Evolutionary conservation across 306 rosid species (phyloP).

Genomic region (Notholithocarpus densiflorus): DNA sequence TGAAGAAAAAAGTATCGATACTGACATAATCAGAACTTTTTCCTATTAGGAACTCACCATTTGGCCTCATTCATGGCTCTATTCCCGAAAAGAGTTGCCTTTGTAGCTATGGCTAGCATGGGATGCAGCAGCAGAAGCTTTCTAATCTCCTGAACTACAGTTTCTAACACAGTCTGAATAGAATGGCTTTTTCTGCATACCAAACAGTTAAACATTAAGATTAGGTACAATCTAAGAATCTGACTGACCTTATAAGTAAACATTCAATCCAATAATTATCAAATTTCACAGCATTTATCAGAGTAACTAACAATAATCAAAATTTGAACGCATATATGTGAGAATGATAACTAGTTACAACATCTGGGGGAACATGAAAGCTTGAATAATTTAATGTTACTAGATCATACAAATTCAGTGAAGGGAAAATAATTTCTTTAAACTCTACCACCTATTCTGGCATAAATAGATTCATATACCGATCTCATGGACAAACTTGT

Average conservation of each 20-base stretch:
- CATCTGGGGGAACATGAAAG: not conserved
- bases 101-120: conserved; percentile 73
- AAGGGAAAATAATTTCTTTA: not conserved
- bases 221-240: not conserved
- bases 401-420: not conserved
- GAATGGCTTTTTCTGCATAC: conserved; percentile 62
- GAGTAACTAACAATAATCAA: not conserved
- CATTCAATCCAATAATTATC: not conserved
- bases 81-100: conserved; percentile 58
- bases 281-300: not conserved
- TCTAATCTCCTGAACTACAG: conserved; percentile 70
- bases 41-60: conserved; percentile 45
- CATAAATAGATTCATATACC: not conserved
- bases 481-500: not conserved
- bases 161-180: conserved; percentile 62
- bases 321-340: not conserved
- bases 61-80: conserved; percentile 39
- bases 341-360: not conserved
- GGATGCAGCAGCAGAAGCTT: conserved; percentile 76
- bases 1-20: not conserved
- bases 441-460: not conserved
- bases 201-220: conserved; percentile 21
- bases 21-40: not conserved
- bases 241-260: no score
- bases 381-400: not conserved